Base-by-base conservation (phyloP, 108 stramenopile genomes). In the Skeletonema menzelii region DNA sequence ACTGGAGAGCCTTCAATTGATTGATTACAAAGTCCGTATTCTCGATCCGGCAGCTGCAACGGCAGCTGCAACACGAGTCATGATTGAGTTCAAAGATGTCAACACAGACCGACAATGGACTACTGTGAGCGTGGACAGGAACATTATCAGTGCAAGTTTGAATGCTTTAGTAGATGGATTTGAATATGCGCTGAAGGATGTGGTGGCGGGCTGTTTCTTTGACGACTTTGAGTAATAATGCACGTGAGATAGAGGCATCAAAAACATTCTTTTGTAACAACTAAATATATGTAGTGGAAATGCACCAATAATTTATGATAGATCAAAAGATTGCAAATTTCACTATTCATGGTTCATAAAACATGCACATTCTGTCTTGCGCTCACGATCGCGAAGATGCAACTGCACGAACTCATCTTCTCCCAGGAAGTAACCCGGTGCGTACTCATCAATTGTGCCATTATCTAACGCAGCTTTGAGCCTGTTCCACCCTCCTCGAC, bases 1-100 rank as follows among this genome's bases (percentile, higher is more conserved):
- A 26, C 72, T 97, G 28, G 53, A 83, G 12, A 66, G 75, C 30
- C 79, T 97, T 1, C 86, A 90, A 59, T 74, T 97, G 37, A 80
- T 90, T 11, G 97, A 97, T 72, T 97, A 97, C 91, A 97, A 97
- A 84, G 97, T 97, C 17, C 92, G 96, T 27, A 97, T 97, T 65
- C 69, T 97, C 35, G 96, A 97, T 72, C 94, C 92, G 0, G 86
- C 83, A 57, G 85, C 88, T 20, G 95, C 94, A 8, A 97, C 97
- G 15, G 70, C 63, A 22, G 96, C 97, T 26, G 94, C 92, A 14
- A 96, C 96, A 8, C 84, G 97, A 34, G 96, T 97, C 42, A 80
- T 96, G 93, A 95, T 96, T 72, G 94, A 96, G 66, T 92, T 92
- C 75, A 63, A 74, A 13, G 71, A 84, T 49, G 42, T 62, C 4